Evolutionary conservation across 2,329 filamentous ascomycete species (phyloP), one percentile per base, ranked within the genome.

Genomic region (Aspergillus fijiensis): DNA sequence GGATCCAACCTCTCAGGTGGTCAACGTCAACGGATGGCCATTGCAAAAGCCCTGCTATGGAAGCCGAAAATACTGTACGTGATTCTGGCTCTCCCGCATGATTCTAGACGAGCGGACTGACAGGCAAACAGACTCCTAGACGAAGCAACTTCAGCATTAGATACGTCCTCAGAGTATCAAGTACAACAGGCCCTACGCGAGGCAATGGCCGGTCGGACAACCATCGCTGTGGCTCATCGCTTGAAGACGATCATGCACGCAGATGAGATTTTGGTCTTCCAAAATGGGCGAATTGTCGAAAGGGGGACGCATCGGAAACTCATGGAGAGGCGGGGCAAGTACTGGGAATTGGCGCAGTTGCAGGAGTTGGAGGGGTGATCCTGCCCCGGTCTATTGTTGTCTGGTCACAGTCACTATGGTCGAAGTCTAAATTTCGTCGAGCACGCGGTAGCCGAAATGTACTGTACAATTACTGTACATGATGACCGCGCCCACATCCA

Each of bases 201-300:
- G 89, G 63, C 91, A 11, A 82, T 90, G 1, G 81, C 86, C 60
- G 90, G 60, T 1, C 57, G 63, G 14, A 71, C 68, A 0, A 68
- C 67, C 5, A 63, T 72, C 29, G 89, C 90, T 3, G 96, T 96
- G 72, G 92, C 92, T 31, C 92, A 96, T 78, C 86, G 92, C 66
- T 83, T 96, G 5, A 93, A 89, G 1, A 96, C 92, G 9, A 93
- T 96, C 77, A 89, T 85, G 74, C 87, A 92, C 67, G 92, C 92
- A 1, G 88, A 96, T 74, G 92, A 92, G 67, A 96, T 96, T 65
- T 89, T 96, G 14, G 91, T 96, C 60, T 94, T 96, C 89, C 81
- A 84, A 1, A 76, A 85, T 59, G 92, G 92, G 9, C 78, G 81
- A 9, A 92, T 96, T 59, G 81, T 95, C 11, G 92, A 96, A 75